phyloP scores from a whole-genome alignment of 176 grass and related monocot genomes.

The Musa troglodytarum region DNA sequence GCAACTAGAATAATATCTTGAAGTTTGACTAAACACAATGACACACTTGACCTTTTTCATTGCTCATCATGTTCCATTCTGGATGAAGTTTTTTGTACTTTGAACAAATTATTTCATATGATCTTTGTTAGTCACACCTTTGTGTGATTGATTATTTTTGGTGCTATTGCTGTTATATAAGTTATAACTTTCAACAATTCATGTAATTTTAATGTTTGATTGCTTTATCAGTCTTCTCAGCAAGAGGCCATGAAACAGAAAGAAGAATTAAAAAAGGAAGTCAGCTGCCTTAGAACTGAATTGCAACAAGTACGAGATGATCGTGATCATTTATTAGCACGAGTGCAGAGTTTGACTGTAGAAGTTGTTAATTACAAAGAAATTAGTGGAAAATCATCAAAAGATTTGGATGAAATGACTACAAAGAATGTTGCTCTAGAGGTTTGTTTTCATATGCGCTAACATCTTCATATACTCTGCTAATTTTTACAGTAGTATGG shows the following conservation, averaged over 20 bases:
- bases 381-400: slow-evolving; percentile 19
- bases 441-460: slow-evolving; percentile 1
- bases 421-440: slow-evolving; percentile 1
- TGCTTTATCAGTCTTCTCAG: slow-evolving; percentile 19
- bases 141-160: not conserved
- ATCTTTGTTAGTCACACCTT: not conserved
- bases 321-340: slow-evolving; percentile 14
- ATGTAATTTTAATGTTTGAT: not conserved
- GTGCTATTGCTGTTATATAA: not conserved
- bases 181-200: not conserved
- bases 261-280: slow-evolving; percentile 27
- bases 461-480: not conserved
- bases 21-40: not conserved
- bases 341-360: slow-evolving; percentile 11
- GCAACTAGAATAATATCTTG: not conserved
- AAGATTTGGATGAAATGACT: slow-evolving; percentile 6
- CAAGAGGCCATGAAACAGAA: slow-evolving; percentile 21
- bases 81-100: not conserved
- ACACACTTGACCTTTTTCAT: not conserved
- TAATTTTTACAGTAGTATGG: not conserved
- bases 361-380: slow-evolving; percentile 21
- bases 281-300: slow-evolving; percentile 20
- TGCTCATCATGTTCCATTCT: not conserved
- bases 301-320: slow-evolving; percentile 24
- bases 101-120: not conserved